phyloP scores from a whole-genome alignment of 768 basidiomycete genomes.

The Amanita rimosa region DNA sequence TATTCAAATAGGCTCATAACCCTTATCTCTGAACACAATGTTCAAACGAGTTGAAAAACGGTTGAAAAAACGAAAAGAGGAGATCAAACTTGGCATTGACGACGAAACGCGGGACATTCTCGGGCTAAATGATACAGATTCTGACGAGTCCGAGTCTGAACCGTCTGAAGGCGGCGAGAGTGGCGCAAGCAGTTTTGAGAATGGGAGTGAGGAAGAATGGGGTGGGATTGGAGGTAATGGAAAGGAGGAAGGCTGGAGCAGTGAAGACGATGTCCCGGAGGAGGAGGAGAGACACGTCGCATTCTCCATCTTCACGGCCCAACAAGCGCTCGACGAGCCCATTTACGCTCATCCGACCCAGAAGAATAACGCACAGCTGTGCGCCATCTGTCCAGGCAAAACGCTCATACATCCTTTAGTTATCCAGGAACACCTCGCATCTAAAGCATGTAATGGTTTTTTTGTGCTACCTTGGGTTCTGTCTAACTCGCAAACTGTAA shows the following conservation, averaged over 20 bases:
- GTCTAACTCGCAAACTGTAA: too few relatives aligned
- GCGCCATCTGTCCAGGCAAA: conserved; percentile 65
- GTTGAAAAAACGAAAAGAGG: conserved; percentile 45
- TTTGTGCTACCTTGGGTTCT: too few relatives aligned
- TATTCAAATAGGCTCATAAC: too few relatives aligned
- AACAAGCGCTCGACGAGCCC: conserved; percentile 52
- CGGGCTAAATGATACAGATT: conserved; percentile 66
- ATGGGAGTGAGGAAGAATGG: conserved; percentile 17
- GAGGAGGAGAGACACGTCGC: conserved; percentile 15
- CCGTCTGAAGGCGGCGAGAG: conserved; percentile 12
- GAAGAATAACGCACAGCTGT: conserved; percentile 45
- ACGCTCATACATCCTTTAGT: conserved; percentile 49
- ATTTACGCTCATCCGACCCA: conserved; percentile 48
- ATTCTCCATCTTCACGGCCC: conserved; percentile 30
- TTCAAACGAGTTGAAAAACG: conserved; percentile 73
- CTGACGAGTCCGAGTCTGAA: conserved; percentile 55
- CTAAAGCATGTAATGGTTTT: conserved; percentile 41
- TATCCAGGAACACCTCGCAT: conserved; percentile 44
- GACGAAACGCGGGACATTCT: conserved; percentile 52
- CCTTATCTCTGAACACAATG: too few relatives aligned
- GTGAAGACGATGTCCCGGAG: conserved; percentile 11
- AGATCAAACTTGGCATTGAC: conserved; percentile 54
- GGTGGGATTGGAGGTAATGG: conserved; percentile 12
- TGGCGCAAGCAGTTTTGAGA: conserved; percentile 11
- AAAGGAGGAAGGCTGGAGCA: conserved; percentile 6